phyloP scores from a whole-genome alignment of 1,139 yeast genomes.

The Suhomyces kunorum region DNA sequence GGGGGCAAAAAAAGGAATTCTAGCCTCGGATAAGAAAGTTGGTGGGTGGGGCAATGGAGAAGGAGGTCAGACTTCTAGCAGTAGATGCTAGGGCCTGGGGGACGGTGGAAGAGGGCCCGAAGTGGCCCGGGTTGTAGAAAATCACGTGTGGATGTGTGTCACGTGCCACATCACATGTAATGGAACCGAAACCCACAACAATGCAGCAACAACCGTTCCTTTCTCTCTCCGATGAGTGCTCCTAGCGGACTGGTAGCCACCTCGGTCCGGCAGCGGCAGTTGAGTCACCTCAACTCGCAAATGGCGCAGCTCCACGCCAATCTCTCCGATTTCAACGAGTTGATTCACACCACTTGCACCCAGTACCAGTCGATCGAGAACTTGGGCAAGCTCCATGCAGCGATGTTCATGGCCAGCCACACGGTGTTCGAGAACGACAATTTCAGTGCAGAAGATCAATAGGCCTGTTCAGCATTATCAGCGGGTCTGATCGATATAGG shows the following conservation, averaged over 20 bases:
- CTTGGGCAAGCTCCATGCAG: constrained; percentile 62
- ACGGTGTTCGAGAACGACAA: constrained; percentile 58
- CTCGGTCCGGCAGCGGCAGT: constrained; percentile 49
- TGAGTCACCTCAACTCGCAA: constrained; percentile 63
- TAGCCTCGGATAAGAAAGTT: too few species aligned
- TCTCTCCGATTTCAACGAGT: constrained; percentile 55
- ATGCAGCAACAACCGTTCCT: background rate
- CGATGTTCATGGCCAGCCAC: constrained; percentile 64
- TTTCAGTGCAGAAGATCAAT: constrained; percentile 14
- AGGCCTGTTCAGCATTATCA: background rate
- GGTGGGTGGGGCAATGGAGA: too few species aligned
- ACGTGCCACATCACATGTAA: too few species aligned
- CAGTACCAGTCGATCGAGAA: constrained; percentile 59
- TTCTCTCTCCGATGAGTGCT: constrained; percentile 3
- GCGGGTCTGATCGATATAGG: constrained; percentile 1
- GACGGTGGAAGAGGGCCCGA: background rate
- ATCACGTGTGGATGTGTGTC: background rate
- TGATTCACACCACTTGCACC: constrained; percentile 53
- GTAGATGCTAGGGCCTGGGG: background rate
- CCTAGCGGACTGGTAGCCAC: constrained; percentile 12
- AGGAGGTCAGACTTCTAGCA: too few species aligned
- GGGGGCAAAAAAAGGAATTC: background rate
- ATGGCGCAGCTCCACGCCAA: constrained; percentile 64
- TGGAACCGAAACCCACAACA: too few species aligned
- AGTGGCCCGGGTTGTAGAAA: background rate